Percentiles rank a stretch among this genome's conserved stretches.
These are phyloP conservation scores for Themeda triandra DNA, from an alignment of 176 grass and related monocot genomes.

Conservation along the genomic window DNA sequence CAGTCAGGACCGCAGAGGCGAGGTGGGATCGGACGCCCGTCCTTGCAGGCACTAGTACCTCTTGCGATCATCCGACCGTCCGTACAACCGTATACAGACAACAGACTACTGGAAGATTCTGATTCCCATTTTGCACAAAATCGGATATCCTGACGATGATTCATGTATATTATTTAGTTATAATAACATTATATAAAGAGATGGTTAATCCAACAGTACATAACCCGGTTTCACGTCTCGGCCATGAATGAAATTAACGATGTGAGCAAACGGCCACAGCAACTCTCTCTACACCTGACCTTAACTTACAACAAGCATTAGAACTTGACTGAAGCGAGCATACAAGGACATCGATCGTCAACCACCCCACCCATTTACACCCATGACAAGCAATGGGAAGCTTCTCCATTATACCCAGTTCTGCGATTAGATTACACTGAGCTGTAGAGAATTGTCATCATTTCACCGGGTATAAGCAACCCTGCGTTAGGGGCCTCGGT, in stretches of 20 bases:
- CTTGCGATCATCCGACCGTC: constrained; percentile 17
- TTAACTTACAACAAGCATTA: constrained; percentile 1
- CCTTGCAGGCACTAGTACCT: neutral
- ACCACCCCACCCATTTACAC: constrained; percentile 23
- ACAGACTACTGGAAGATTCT: too few species aligned
- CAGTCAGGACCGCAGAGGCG: neutral
- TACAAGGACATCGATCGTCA: neutral
- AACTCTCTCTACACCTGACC: neutral
- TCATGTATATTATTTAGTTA: constrained; percentile 11
- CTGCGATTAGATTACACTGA: constrained; percentile 47
- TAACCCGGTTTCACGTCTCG: constrained; percentile 8
- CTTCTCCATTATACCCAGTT: constrained; percentile 19
- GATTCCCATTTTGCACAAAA: neutral
- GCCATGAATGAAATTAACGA: constrained; percentile 8
- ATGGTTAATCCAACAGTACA: constrained; percentile 31
- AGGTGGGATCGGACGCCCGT: neutral
- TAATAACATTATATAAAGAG: neutral
- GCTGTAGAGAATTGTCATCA: constrained; percentile 9
- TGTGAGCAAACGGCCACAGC: neutral
- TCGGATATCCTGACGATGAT: neutral
- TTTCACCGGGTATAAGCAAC: neutral
- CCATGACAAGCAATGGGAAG: constrained; percentile 20
- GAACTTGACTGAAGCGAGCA: neutral
- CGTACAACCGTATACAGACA: neutral
- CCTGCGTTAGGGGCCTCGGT: constrained; percentile 63